A percentile compares a stretch with the other conserved stretches of the same genome.
phyloP scores from a whole-genome alignment of 177 flowering plant genomes.

The Vitis hybrid region DNA sequence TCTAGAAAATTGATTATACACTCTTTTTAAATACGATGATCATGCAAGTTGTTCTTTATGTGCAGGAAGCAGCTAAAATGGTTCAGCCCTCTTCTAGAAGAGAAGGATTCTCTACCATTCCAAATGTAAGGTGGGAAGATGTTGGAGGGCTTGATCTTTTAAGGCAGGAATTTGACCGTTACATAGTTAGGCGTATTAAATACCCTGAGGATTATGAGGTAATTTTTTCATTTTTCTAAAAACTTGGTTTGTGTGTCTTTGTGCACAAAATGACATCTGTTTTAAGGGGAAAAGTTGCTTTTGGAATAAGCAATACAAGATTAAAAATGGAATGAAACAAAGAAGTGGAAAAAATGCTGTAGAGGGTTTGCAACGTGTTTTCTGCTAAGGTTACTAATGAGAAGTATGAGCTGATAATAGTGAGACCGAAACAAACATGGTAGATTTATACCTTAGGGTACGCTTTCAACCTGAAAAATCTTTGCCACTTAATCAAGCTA shows the following conservation, averaged over 20 bases:
- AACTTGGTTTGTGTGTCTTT: background rate
- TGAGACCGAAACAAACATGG: too few relatives aligned
- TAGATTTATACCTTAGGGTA: too few relatives aligned
- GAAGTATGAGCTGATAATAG: too few relatives aligned
- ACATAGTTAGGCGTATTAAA: conserved; percentile 66
- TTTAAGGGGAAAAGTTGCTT: too few relatives aligned
- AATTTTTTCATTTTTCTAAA: background rate
- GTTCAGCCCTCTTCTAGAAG: conserved; percentile 86
- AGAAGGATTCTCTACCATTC: conserved; percentile 90
- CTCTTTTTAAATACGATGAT: background rate
- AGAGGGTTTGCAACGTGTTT: too few relatives aligned
- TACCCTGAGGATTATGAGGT: conserved; percentile 72
- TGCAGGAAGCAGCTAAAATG: conserved; percentile 72
- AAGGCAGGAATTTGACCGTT: conserved; percentile 64
- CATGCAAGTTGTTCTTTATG: background rate
- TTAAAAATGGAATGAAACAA: too few relatives aligned
- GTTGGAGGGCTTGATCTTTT: conserved; percentile 82
- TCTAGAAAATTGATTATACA: background rate
- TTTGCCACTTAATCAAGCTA: too few relatives aligned
- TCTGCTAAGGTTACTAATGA: too few relatives aligned
- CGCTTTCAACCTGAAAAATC: too few relatives aligned
- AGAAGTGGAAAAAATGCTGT: too few relatives aligned
- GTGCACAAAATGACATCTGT: too few relatives aligned
- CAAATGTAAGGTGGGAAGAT: conserved; percentile 91
- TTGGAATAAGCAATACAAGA: too few relatives aligned